Base-by-base conservation (phyloP, 805 yeast species). In the Cyberlindnera misumaiensis region DNA sequence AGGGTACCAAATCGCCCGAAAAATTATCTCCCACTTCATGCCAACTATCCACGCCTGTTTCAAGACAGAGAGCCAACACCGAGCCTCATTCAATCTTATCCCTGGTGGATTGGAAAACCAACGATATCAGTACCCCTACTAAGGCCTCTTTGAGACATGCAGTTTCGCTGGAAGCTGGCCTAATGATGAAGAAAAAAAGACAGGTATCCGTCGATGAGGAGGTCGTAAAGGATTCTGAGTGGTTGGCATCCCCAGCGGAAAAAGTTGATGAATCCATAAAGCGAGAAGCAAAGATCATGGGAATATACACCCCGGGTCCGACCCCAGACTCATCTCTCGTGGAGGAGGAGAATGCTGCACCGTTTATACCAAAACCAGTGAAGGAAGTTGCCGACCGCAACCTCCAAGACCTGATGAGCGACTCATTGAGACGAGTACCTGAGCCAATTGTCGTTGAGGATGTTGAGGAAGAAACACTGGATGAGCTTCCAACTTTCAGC, bases 81-180 rank as follows among this genome's bases (percentile, higher is more conserved):
- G 36, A 15, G 18, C 36, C 36, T 9, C 30, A 27, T 17, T 34
- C 36, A 7, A 15, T 26, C 14, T 26, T 11, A 3, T 16, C 36
- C 3, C 16, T 34, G 11, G 13, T 13, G 4, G 3, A 26, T 8
- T 13, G 16, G 11, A 34, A 22, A 11, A n/a, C 15, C 17, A 12
- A 20, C 12, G 25, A 25, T 15, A 11, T 25, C 7, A 25, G 15
- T 5, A 32, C 36, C 5, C 36, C 36, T 11, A 34, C 18, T 4
- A 27, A 34, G 16, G 36, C 25, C 6, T 18, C 36, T 12, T 33
- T 55, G 14, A 51, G 59, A 29, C 59, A 55, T 33, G 52, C 52
- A 34, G 37, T 43, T 3, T 52, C 57, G 6, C 43, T 46, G 36
- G 59, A 55, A 9, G 51, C 59, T 13, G 59, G 59, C 0, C 36